These are phyloP conservation scores for Termitomyces heimii DNA, from an alignment of 768 basidiomycete genomes.

Conservation along the genomic window DNA sequence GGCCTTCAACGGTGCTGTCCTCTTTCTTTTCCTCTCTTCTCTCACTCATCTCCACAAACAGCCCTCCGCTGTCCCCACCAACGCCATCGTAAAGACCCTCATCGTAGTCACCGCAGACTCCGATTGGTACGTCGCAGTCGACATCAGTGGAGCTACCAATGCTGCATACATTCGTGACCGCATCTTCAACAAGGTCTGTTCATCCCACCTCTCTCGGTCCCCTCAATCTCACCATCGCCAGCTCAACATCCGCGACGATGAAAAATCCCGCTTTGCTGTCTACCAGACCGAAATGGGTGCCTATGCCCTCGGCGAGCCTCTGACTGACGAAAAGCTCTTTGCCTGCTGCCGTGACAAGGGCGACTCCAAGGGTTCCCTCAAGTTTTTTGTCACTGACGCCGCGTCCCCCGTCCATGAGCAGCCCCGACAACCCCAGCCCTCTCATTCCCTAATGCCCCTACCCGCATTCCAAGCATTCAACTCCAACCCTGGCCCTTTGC, in stretches of 20 bases:
- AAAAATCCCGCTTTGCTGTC: constrained; percentile 65
- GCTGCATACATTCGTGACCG: constrained; percentile 72
- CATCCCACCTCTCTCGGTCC: constrained; percentile 1
- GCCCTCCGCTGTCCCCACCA: constrained; percentile 27
- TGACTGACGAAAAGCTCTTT: constrained; percentile 66
- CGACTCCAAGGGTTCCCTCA: constrained; percentile 75
- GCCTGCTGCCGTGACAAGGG: constrained; percentile 66
- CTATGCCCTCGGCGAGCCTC: constrained; percentile 66
- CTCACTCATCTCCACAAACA: constrained; percentile 13
- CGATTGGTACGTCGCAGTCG: constrained; percentile 69
- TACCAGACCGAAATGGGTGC: constrained; percentile 86
- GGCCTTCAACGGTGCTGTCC: constrained; percentile 30
- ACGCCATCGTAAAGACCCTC: constrained; percentile 30
- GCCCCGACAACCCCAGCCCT: constrained; percentile 26
- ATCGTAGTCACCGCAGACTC: constrained; percentile 75
- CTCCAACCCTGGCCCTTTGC: constrained; percentile 36
- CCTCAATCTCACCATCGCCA: constrained; percentile 22
- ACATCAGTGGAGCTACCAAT: constrained; percentile 59
- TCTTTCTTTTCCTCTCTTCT: constrained; percentile 17
- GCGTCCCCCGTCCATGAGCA: constrained; percentile 56
- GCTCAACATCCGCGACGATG: constrained; percentile 80
- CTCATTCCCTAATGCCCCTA: too few relatives aligned
- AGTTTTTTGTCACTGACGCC: constrained; percentile 73
- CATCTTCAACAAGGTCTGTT: constrained; percentile 70
- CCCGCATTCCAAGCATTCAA: constrained; percentile 34